Base-by-base conservation (phyloP, 768 basidiomycete genomes). In the Mycena vitilis region DNA sequence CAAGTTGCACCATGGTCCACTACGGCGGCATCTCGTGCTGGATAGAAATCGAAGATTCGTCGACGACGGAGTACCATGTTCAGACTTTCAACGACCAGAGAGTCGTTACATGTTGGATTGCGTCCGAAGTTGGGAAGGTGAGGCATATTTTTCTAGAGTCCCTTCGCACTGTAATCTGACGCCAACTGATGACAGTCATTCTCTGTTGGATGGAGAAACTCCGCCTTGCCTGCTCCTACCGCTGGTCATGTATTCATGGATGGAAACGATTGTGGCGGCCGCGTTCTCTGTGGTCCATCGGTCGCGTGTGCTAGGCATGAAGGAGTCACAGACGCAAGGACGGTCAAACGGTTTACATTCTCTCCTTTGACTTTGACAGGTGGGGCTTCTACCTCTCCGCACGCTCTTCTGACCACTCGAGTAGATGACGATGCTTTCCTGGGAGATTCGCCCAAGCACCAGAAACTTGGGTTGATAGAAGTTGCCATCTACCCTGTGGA, bases 101-200 rank as follows among this genome's bases (percentile, higher is more conserved):
- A 65, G 13, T 37, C 38, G 45, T 70, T 7, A 63, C 61, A 44
- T 71, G 69, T 53, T 71, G 61, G 61, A 67, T 71, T 45, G 48
- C 69, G 5, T 63, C 65, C 23, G 54, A 67, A 34, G 37, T 64
- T 1, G 69, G 69, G 5, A 66, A 67, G 65, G 65, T 71, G 13
- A 10, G 60, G 40, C 40, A 2, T 40, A 30, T 3, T 9, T 34
- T 23, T 16, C 11, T 16, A 55, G 42, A 34, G 30, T 56, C 66
- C 9, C 10, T 34, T 36, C 18, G 30, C 5, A 8, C 34, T 47
- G 16, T 30, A 30, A 30, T 30, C 30, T 30, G 30, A 30, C 6
- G 23, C 42, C 42, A 23, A 42, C 47, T 7, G 36, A 25, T 11
- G 42, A 15, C 44, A 71, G 69, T 34, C 36, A 23, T 71, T 71